Percentiles rank a stretch among this genome's conserved stretches.
phyloP scores from a whole-genome alignment of 345 rosid genomes.

The thale cress (Arabidopsis thaliana) region TAIR10.1 NC_003070.9:242501-243000 shows the following conservation, averaged over 20 bases:
- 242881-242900: conserved; percentile 29
- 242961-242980: conserved; percentile 76
- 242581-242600: conserved; percentile 40
- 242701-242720: conserved; percentile 42
- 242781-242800: conserved; percentile 9
- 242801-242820: conserved; percentile 28
- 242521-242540: conserved; percentile 60
- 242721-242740: conserved; percentile 41
- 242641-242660: conserved; percentile 20
- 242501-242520: conserved; percentile 51
- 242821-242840: conserved; percentile 20
- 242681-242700: conserved; percentile 30
- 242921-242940: conserved; percentile 23
- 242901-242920: conserved; percentile 29
- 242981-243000: conserved; percentile 68
- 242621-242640: conserved; percentile 27
- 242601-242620: conserved; percentile 43
- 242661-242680: conserved; percentile 32
- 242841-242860: not conserved
- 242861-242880: conserved; percentile 22
- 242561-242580: conserved; percentile 66
- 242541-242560: conserved; percentile 57
- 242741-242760: conserved; percentile 33
- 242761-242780: conserved; percentile 37
- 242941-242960: conserved; percentile 43